phyloP scores from a whole-genome alignment of 2,329 filamentous ascomycete genomes.

The Epichloe coenophiala region DNA sequence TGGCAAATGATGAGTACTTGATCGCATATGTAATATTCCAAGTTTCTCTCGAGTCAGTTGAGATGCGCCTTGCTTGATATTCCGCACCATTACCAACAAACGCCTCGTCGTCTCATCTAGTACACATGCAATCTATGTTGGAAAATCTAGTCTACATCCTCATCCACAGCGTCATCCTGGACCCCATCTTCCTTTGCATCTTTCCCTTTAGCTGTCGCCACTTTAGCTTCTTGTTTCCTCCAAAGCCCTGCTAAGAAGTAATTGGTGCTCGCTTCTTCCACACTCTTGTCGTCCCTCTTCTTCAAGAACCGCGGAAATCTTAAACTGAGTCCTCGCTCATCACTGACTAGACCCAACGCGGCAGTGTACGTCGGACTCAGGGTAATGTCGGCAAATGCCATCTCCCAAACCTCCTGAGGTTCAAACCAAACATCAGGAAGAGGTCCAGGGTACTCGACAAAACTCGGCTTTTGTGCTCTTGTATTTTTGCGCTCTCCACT shows the following conservation, averaged over 20 bases:
- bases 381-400: slow-evolving; percentile 91
- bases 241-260: slow-evolving; percentile 70
- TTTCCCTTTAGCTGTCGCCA: slow-evolving; percentile 14
- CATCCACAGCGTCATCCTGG: not conserved
- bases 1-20: slow-evolving; percentile 15
- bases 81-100: not conserved
- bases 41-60: not conserved
- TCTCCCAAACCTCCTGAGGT: slow-evolving; percentile 94
- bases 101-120: not conserved
- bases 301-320: slow-evolving; percentile 82
- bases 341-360: slow-evolving; percentile 75
- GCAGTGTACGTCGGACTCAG: slow-evolving; percentile 86
- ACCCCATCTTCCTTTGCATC: slow-evolving; percentile 17
- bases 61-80: not conserved
- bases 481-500: slow-evolving; percentile 27
- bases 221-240: slow-evolving; percentile 64
- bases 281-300: slow-evolving; percentile 77
- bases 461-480: slow-evolving; percentile 47
- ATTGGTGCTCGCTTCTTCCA: slow-evolving; percentile 82
- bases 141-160: not conserved
- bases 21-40: not conserved
- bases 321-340: slow-evolving; percentile 74
- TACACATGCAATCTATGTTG: too few relatives aligned
- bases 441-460: slow-evolving; percentile 66
- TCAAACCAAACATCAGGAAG: slow-evolving; percentile 91